Base-by-base conservation (phyloP, 495 filamentous ascomycete genomes). In the Choiromyces venosus region DNA sequence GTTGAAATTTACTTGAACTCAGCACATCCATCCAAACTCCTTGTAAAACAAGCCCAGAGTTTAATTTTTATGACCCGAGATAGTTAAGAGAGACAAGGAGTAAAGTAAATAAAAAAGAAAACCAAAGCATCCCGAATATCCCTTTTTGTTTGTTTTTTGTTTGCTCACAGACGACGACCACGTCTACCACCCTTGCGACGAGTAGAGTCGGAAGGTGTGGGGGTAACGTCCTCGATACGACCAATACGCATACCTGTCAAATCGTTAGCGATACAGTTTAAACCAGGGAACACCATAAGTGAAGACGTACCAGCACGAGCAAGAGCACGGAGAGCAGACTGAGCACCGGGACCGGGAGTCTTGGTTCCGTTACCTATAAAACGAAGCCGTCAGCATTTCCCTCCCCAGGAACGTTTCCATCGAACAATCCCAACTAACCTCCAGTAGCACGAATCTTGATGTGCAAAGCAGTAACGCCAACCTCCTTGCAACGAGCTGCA, bases 391-490 rank as follows among this genome's bases (percentile, higher is more conserved):
- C 65, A 78, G 66, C 37, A 76, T 56, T 76, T 39, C n/a, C 36
- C n/a, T 25, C 65, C 33, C 33, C 29, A 14, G 3, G 71, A 67
- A 67, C 10, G 10, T 14, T 67, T 35, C 36, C 16, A 36, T 21
- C 61, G n/a, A 38, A 33, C 29, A 44, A 65, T 76, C 56, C 7
- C 68, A 37, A 74, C 87, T 73, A 87, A 94, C 94, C 93, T 88
- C 94, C 94, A 84, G 95, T 99, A 83, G 95, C 95, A 85, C 95
- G 89, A 86, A 99, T 98, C 92, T 98, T 98, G 88, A 99, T 96
- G 88, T 99, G 95, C 65, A 99, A 89, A 80, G 94, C 93, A 84
- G 91, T 97, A 86, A 99, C 97, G 83, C 96, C 96, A 81, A 99
- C 86, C 86, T 99, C 95, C 91, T 99, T 98, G 91, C 95, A 99